Evolutionary conservation across 176 grass and related monocot species (phyloP).

Genomic region (Musa acuminata): DNA sequence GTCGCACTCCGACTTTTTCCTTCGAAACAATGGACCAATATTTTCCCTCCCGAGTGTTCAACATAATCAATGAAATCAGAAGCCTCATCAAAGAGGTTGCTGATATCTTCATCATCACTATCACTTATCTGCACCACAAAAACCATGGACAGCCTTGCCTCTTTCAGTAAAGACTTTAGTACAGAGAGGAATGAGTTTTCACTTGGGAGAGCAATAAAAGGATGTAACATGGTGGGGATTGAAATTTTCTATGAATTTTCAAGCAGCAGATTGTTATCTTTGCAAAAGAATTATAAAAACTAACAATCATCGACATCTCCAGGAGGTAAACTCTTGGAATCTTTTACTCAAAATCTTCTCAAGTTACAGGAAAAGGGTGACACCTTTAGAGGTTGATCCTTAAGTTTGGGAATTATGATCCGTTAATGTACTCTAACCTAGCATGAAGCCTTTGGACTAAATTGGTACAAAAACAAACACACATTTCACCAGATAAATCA

Average conservation of each 20-base stretch:
- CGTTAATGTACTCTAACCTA: neutral
- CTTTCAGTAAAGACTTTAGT: neutral
- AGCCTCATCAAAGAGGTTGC: constrained; percentile 71
- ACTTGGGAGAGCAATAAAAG: neutral
- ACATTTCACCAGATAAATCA: no score
- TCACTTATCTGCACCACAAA: constrained; percentile 53
- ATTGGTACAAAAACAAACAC: no score
- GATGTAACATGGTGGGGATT: neutral
- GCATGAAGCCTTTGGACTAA: no score
- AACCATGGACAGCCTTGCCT: neutral
- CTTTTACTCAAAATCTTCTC: neutral
- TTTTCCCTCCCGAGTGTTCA: constrained; percentile 43
- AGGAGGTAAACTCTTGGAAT: neutral
- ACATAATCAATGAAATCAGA: constrained; percentile 88
- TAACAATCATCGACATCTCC: neutral
- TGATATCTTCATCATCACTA: constrained; percentile 76
- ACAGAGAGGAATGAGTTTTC: neutral
- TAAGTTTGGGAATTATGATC: no score
- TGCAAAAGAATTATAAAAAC: no score
- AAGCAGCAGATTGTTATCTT: neutral
- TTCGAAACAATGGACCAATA: constrained; percentile 92
- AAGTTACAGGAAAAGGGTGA: no score
- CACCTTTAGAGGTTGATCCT: no score
- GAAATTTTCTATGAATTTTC: neutral
- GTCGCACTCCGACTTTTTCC: constrained; percentile 87